Conservation (phyloP, 768 basidiomycete species). For the Boletus coccyginus region DNA sequence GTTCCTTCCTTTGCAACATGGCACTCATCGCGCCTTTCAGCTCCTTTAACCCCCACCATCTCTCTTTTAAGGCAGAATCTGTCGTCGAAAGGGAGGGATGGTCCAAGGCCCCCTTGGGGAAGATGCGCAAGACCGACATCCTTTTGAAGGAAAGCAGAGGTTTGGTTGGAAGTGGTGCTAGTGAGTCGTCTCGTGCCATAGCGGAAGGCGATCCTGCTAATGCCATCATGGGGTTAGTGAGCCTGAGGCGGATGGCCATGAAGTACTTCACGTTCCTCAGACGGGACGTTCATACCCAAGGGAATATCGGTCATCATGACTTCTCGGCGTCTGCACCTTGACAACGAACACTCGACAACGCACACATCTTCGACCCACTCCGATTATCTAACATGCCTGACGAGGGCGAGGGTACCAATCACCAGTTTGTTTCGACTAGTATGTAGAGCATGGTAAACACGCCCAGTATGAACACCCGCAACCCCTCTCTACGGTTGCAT, state of each 20-base stretch:
- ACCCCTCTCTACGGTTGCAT: too few species aligned
- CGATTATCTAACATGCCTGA: constrained; percentile 28
- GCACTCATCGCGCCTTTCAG: too few species aligned
- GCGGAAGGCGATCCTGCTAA: background rate
- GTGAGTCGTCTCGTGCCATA: background rate
- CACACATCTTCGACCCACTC: background rate
- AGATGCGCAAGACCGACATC: background rate
- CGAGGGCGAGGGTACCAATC: constrained; percentile 32
- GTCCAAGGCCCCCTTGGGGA: background rate
- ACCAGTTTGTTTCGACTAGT: constrained; percentile 36
- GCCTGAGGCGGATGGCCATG: background rate
- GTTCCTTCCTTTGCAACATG: background rate
- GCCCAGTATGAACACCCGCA: constrained; percentile 7
- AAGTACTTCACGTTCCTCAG: constrained; percentile 3
- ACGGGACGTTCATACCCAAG: background rate
- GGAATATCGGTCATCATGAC: too few species aligned
- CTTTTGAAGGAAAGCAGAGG: background rate
- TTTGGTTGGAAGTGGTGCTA: background rate
- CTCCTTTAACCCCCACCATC: too few species aligned
- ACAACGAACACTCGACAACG: too few species aligned
- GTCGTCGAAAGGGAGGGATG: constrained; percentile 18
- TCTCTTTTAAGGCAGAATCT: too few species aligned
- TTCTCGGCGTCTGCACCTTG: too few species aligned
- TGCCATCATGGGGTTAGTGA: background rate
- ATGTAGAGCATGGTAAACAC: constrained; percentile 26